phyloP scores from a whole-genome alignment of 1,284 basidiomycete species.

The Sanghuangporus weigelae region DNA sequence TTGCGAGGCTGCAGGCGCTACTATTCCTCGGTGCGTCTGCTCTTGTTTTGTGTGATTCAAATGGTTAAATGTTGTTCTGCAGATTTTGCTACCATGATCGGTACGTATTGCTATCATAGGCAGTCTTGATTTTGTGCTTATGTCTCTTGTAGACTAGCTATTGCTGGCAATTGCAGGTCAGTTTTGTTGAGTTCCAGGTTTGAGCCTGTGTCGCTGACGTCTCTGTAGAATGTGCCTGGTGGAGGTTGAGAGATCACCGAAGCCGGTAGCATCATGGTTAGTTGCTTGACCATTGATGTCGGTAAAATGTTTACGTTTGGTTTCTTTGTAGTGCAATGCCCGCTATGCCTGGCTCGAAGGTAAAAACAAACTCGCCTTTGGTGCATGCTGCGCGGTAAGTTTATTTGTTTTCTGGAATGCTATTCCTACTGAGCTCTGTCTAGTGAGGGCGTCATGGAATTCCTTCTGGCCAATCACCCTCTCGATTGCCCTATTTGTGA shows the following conservation, averaged over 20 bases:
- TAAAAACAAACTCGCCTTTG: constrained; percentile 92
- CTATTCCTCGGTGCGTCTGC: constrained; percentile 62
- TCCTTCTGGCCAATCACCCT: constrained; percentile 95
- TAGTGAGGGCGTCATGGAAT: constrained; percentile 98
- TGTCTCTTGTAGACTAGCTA: constrained; percentile 59
- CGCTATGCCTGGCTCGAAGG: constrained; percentile 94
- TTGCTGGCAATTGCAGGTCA: constrained; percentile 93
- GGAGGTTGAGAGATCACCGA: constrained; percentile 93
- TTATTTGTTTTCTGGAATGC: not conserved
- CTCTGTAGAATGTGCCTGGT: constrained; percentile 86
- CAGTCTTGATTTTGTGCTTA: constrained; percentile 18
- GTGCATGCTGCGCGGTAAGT: constrained; percentile 90
- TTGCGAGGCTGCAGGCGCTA: constrained; percentile 81
- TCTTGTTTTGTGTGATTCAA: not conserved
- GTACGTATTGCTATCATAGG: constrained; percentile 33
- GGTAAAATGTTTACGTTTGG: not conserved
- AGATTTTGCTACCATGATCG: constrained; percentile 95
- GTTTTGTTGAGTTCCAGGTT: constrained; percentile 24
- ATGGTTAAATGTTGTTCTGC: constrained; percentile 19
- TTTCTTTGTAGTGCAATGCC: constrained; percentile 78
- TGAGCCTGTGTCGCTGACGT: constrained; percentile 15
- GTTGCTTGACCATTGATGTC: constrained; percentile 31
- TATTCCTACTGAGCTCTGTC: constrained; percentile 19
- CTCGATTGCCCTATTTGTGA: constrained; percentile 99
- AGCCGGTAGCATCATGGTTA: constrained; percentile 85